Percentiles rank a stretch among this genome's conserved stretches.
Conservation (phyloP, 1,284 basidiomycete species). For the Ganoderma meredithae region DNA sequence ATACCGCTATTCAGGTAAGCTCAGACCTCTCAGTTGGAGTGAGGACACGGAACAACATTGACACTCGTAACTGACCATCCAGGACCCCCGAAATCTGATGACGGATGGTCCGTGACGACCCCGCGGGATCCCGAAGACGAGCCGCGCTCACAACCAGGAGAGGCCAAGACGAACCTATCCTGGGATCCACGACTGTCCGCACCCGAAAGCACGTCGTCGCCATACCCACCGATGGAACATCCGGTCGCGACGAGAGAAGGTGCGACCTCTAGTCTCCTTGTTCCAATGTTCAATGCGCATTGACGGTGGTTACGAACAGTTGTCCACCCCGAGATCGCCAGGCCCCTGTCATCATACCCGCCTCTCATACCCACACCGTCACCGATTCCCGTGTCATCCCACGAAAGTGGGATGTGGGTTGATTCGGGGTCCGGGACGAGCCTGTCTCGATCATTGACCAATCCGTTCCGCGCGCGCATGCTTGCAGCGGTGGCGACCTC, state of each 20-base stretch:
- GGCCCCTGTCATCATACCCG: neutral
- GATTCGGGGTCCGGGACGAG: neutral
- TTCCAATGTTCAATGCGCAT: neutral
- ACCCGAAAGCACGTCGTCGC: neutral
- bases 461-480: neutral
- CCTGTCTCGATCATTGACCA: neutral
- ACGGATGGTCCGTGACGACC: constrained; percentile 1
- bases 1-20: neutral
- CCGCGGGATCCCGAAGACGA: neutral
- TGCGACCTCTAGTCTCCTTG: neutral
- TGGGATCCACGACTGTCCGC: neutral
- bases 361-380: neutral
- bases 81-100: neutral
- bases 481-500: neutral
- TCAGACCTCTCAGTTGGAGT: neutral
- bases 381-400: neutral
- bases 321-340: neutral
- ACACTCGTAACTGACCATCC: neutral
- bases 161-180: neutral
- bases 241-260: neutral
- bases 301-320: neutral
- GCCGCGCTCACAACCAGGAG: neutral
- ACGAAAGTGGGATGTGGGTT: neutral
- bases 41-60: neutral
- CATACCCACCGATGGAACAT: neutral